Base-by-base conservation (phyloP, 164 flowering plant genomes). In the Magnolia changhungtana region DNA sequence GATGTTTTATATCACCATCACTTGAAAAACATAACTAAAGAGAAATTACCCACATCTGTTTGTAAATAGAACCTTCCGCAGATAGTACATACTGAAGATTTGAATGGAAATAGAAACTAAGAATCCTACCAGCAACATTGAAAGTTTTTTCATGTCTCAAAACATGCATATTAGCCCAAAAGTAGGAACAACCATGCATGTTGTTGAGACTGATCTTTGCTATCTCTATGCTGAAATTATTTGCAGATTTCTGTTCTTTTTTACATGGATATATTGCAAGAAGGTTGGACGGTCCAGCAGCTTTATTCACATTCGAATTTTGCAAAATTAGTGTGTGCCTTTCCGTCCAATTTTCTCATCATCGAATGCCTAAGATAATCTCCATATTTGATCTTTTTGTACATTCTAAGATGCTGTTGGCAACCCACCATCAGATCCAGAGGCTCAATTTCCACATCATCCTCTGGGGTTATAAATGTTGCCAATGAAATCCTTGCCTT, bases 401-500 rank as follows among this genome's bases (percentile, higher is more conserved):
- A 78, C 73, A 77, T 50, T 67, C 68, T 75, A 55, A 72, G 73
- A 24, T 69, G 59, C 18, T 72, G 20, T 21, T 72, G 61, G 0
- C 65, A 67, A 63, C 77, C 78, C 63, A 71, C 72, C 74, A 76
- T 55, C 6, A 65, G 69, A 31, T 72, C 77, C 31, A 82, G 50
- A 1, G 86, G 81, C 24, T 70, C 76, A 20, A 82, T 69, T 71
- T 76, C 83, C 24, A 72, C 68, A 37, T 80, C 79, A 9, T 76
- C 66, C 2, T 76, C 31, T 4, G 81, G 83, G 20, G 50, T 2
- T 16, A 80, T 55, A 70, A 82, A 82, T 50, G 83, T 29, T 64
- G 82, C 83, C 11, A 80, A 27, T 10, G 85, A 81, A 50, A 85
- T 79, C 72, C 81, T 79, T 27, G 81, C 52, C 23, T 37, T 79